Conservation (phyloP, 2,329 filamentous ascomycete genomes). For the Dactylellina parvicollis region DNA sequence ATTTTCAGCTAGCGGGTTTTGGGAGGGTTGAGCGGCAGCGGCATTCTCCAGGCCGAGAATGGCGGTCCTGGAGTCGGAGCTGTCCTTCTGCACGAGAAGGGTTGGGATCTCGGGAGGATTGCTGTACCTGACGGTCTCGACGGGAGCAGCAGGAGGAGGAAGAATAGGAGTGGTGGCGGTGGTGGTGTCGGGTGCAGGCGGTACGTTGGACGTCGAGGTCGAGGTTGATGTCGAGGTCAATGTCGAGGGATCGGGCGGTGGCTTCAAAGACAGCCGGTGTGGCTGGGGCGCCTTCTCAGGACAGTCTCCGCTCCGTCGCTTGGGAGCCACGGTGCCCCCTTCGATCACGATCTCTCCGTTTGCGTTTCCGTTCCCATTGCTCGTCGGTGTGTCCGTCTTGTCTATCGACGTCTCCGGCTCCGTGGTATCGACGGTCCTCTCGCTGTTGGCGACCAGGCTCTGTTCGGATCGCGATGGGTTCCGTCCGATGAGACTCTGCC, state of each 20-base stretch:
- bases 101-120: conserved; percentile 7
- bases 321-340: conserved; percentile 20
- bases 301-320: conserved; percentile 29
- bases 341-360: conserved; percentile 53
- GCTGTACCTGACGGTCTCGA: background rate
- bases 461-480: conserved; percentile 49
- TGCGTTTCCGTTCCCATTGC: background rate
- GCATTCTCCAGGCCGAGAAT: conserved; percentile 21
- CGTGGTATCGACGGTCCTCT: conserved; percentile 38
- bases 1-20: conserved; percentile 51
- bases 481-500: conserved; percentile 36
- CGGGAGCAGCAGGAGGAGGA: background rate
- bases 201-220: conserved; percentile 1
- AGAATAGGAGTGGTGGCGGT: conserved; percentile 2
- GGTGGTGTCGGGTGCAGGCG: conserved; percentile 8
- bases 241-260: background rate
- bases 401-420: conserved; percentile 41
- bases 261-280: conserved; percentile 24
- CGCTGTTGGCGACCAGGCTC: conserved; percentile 38
- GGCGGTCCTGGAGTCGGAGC: conserved; percentile 29
- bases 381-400: background rate
- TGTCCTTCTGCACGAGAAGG: conserved; percentile 42
- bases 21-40: background rate
- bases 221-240: background rate
- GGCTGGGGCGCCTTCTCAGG: conserved; percentile 17